These are phyloP conservation scores for Kernera saxatilis DNA, from an alignment of 345 rosid species.

Conservation along the genomic window DNA sequence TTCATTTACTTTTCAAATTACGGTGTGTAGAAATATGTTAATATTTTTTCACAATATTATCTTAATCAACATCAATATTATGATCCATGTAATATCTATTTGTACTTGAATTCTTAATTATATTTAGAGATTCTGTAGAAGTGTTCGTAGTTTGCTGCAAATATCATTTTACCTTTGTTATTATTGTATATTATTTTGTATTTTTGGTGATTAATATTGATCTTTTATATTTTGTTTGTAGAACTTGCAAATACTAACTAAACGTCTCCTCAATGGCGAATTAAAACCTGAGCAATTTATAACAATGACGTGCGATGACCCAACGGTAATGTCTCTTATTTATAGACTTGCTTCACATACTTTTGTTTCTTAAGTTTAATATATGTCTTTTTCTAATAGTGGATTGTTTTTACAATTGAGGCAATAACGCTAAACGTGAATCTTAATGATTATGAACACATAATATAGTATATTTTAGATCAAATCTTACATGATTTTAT, in stretches of 20 bases:
- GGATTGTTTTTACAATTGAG: background rate
- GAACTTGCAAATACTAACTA: slow-evolving; percentile 45
- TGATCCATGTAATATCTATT: background rate
- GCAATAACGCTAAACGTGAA: background rate
- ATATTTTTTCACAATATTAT: no score
- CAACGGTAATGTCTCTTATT: background rate
- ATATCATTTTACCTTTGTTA: background rate
- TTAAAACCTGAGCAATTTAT: slow-evolving; percentile 37
- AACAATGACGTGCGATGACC: background rate
- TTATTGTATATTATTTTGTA: background rate
- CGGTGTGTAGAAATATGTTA: no score
- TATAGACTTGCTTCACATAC: background rate
- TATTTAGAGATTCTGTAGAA: background rate
- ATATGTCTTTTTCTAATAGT: background rate
- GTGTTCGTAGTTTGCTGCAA: background rate
- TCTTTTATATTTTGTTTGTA: slow-evolving; percentile 18
- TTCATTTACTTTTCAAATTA: no score
- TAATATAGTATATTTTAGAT: background rate
- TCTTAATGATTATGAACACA: background rate
- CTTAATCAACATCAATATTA: background rate
- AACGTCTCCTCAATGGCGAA: slow-evolving; percentile 57
- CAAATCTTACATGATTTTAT: background rate
- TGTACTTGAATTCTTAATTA: no score
- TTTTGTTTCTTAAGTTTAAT: background rate
- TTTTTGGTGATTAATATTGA: background rate